These are phyloP conservation scores for Trichoderma afroharzianum DNA, from an alignment of 2,329 filamentous ascomycete genomes.

Conservation along the genomic window DNA sequence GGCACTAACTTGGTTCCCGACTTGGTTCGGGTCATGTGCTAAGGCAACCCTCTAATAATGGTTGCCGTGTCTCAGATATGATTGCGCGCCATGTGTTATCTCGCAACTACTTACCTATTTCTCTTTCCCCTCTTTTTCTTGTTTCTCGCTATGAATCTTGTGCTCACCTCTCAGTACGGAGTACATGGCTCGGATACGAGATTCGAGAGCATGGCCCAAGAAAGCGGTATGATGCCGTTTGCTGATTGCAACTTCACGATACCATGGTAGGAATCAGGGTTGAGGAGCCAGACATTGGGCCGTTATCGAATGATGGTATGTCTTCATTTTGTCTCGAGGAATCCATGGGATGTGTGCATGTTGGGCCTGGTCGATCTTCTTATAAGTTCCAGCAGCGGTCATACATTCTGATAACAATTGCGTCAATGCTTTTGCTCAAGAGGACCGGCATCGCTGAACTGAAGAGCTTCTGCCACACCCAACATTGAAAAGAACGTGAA, in stretches of 20 bases:
- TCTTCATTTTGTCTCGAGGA: neutral
- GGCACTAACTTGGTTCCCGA: neutral
- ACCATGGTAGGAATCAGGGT: neutral
- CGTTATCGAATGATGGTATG: neutral
- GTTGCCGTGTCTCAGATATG: neutral
- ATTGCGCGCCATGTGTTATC: neutral
- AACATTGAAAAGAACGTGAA: rapidly evolving
- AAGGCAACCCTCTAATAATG: neutral
- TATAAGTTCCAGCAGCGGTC: neutral
- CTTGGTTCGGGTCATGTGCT: neutral
- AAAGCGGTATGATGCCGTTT: neutral
- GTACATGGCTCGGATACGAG: neutral
- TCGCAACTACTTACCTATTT: neutral
- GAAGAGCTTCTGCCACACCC: rapidly evolving
- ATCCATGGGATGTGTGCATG: neutral
- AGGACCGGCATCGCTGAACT: rapidly evolving
- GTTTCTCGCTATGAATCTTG: neutral
- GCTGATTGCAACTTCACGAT: neutral
- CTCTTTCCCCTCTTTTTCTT: neutral
- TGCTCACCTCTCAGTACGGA: neutral
- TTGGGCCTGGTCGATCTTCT: neutral
- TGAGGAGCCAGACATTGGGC: neutral
- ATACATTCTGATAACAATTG: neutral
- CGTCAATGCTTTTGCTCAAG: neutral
- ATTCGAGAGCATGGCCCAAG: rapidly evolving